Evolutionary conservation across 75 land plant genomes (phyloP), one percentile per base, ranked within the genome.

Genomic region (Chamaecyparis obtusa): DNA sequence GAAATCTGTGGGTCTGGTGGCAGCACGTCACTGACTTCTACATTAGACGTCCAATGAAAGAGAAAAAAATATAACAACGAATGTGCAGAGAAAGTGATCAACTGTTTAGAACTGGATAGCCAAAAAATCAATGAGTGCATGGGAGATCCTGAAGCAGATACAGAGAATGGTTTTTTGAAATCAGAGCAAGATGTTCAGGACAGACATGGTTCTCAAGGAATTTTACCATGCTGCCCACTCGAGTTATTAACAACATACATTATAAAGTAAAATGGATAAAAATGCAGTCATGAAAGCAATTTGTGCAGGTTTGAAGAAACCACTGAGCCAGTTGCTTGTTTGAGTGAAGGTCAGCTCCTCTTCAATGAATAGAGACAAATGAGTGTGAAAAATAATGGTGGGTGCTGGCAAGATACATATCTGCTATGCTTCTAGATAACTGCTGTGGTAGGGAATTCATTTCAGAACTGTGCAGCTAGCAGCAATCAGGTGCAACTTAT

Each of bases 131-230:
- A 93, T 16, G 35, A 90, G 17, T 97, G 99, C 87, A 90, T 97
- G 89, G 94, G 96, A 88, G 93, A 93, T 84, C 87, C 95, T 3
- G 5, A 6, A 6, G 48, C 41, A 44, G 95, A 97, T 92, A 84
- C 37, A 57, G 96, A 94, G 27, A 94, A 94, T 80, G 87, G 91
- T 64, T 84, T 95, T 35, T 90, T 97, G 54, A 95, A 94, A 89
- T 91, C 90, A 39, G 96, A 97, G 86, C 97, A 97, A 87, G 97
- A 93, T 82, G 94, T 93, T 46, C 96, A 95, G 95, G 89, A 89
- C 36, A 91, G 93, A 77, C 87, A 90, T 74, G 88, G 86, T 76
- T 72, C 91, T 78, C 89, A 89, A 51, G 93, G 94, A 91, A 92
- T 80, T 91, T 92, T 43, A 92, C 94, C 11, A 92, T 92, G 49